These are phyloP conservation scores for Cyathus striatus DNA, from an alignment of 768 basidiomycete genomes.

Conservation along the genomic window DNA sequence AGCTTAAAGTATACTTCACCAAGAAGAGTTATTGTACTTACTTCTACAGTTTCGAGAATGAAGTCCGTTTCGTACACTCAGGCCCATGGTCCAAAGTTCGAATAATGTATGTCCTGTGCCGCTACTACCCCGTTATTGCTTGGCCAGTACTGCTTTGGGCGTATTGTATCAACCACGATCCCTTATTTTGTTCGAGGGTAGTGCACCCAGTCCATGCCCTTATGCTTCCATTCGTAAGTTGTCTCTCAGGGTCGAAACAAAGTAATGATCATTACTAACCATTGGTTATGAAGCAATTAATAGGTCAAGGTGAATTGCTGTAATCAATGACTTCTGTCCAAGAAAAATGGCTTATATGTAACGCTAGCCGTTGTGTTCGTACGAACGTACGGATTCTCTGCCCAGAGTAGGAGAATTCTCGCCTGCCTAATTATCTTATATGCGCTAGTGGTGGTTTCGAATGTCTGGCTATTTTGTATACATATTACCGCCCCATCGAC, in stretches of 20 bases:
- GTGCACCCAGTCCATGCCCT: constrained; percentile 23
- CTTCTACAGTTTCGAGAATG: constrained; percentile 20
- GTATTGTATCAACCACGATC: constrained; percentile 27
- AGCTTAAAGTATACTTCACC: constrained; percentile 6
- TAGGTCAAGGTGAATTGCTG: constrained; percentile 28
- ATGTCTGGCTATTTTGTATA: constrained; percentile 32
- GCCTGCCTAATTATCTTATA: constrained; percentile 23
- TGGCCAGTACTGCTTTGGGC: constrained; percentile 34
- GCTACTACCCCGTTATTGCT: constrained; percentile 32
- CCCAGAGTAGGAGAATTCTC: constrained; percentile 23
- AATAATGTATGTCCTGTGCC: constrained; percentile 32
- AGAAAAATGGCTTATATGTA: too few species aligned
- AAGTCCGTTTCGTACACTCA: constrained; percentile 28
- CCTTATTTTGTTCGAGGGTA: constrained; percentile 21
- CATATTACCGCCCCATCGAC: constrained; percentile 14
- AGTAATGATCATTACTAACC: background rate
- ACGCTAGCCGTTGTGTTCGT: constrained; percentile 42
- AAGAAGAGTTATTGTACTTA: background rate
- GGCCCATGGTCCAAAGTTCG: constrained; percentile 34
- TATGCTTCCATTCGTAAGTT: constrained; percentile 27
- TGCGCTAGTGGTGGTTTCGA: constrained; percentile 21
- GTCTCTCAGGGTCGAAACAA: background rate
- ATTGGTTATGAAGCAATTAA: constrained; percentile 27
- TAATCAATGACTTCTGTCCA: background rate
- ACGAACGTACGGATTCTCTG: constrained; percentile 38